Evolutionary conservation across 164 flowering plant species (phyloP), one percentile per base, ranked within the genome.

Genomic region (Litsea cubeba): DNA sequence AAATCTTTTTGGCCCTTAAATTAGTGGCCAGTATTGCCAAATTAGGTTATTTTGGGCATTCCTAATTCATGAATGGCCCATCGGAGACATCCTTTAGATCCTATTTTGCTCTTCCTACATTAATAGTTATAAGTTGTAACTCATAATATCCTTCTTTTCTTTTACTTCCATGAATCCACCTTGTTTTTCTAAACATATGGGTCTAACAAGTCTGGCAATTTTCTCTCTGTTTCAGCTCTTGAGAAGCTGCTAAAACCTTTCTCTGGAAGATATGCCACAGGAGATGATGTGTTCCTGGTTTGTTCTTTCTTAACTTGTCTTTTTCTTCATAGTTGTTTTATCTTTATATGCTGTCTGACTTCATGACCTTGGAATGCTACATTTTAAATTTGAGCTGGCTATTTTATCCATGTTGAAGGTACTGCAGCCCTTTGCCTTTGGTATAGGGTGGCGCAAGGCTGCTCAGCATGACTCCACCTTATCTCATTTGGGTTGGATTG

Each of bases 221-320:
- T 35, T 46, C 14, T 32, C 2, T 24, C 1, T 74, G 68, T 78
- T 85, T 79, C 90, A 92, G 97, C 95, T 65, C 91, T 92, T 20
- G 97, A 92, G 83, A 85, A 86, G 79, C 83, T 90, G 62, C 77
- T 92, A 68, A 76, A 77, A 68, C 83, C 76, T 63, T 68, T 74
- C 78, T 85, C 91, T 71, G 94, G 91, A 78, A 89, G 62, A 78
- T 92, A 85, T 80, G 94, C 97, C n/a, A 90, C 90, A 18, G 97
- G 97, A 60, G 88, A 93, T 82, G 86, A 89, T 79, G 85, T 89
- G 67, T 82, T 26, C 73, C 76, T 93, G 93, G 97, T 92, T 79
- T 70, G 76, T 69, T 70, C 49, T 57, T 40, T 70, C 49, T 14
- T 30, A 30, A 30, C 35, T 30, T 8, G 50, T 26, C 50, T 65